phyloP scores from a whole-genome alignment of 192 early-diverging fungal genomes.

The Coemansia reversa region DNA sequence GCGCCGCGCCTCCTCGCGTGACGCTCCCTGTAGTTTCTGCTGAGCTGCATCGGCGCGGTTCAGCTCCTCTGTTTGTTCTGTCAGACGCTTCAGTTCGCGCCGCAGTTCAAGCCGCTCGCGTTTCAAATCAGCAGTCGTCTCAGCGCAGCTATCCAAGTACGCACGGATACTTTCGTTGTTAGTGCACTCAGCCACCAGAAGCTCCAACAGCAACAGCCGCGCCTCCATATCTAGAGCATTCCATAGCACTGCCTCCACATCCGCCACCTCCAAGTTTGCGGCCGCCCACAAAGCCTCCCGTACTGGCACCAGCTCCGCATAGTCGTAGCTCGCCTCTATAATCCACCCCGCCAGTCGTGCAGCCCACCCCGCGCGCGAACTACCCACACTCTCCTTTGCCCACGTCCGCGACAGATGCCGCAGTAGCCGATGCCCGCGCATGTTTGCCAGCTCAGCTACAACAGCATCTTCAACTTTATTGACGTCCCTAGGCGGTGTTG shows the following conservation, averaged over 20 bases:
- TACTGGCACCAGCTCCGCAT: slow-evolving; percentile 31
- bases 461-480: not conserved
- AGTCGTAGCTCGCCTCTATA: slow-evolving; percentile 32
- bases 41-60: slow-evolving; percentile 28
- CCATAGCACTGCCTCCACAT: slow-evolving; percentile 14
- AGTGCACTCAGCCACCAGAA: slow-evolving; percentile 61
- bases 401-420: slow-evolving; percentile 34
- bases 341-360: slow-evolving; percentile 43
- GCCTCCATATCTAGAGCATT: slow-evolving; percentile 26
- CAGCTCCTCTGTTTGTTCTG: slow-evolving; percentile 48
- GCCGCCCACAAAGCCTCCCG: slow-evolving; percentile 36
- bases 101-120: slow-evolving; percentile 74
- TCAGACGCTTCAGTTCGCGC: slow-evolving; percentile 61
- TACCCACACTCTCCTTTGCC: slow-evolving; percentile 11
- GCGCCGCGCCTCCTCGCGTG: slow-evolving; percentile 32
- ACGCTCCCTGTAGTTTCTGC: slow-evolving; percentile 5
- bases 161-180: slow-evolving; percentile 58
- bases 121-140: slow-evolving; percentile 66
- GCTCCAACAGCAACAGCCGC: slow-evolving; percentile 67
- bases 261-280: slow-evolving; percentile 1
- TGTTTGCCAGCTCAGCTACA: not conserved
- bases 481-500: slow-evolving; percentile 9
- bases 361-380: slow-evolving; percentile 24
- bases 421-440: slow-evolving; percentile 28
- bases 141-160: slow-evolving; percentile 74